phyloP scores from a whole-genome alignment of 83 land plant species.

The Thuja plicata region DNA sequence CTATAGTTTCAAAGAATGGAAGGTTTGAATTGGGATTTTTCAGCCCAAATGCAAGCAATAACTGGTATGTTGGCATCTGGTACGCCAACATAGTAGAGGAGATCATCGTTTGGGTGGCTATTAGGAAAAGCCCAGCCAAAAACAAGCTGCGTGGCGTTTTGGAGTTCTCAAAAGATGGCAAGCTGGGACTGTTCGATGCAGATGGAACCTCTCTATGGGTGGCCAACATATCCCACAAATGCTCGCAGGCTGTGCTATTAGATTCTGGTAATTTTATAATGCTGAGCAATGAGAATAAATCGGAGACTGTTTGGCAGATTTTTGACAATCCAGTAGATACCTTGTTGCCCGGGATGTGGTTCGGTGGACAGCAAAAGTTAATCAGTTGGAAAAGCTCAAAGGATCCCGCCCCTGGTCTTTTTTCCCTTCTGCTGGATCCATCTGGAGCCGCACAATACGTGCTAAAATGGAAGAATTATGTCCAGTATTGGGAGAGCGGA shows the following conservation, averaged over 20 bases:
- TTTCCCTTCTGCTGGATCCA: neutral
- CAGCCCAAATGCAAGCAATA: too few relatives aligned
- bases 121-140: neutral
- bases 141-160: constrained; percentile 4
- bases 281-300: neutral
- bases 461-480: neutral
- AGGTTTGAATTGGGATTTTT: constrained; percentile 20
- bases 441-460: neutral
- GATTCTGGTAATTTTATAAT: too few relatives aligned
- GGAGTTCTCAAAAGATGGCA: neutral
- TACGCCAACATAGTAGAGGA: too few relatives aligned
- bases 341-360: constrained; percentile 44
- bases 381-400: constrained; percentile 13
- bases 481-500: constrained; percentile 22
- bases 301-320: constrained; percentile 31
- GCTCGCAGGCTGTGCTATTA: constrained; percentile 21
- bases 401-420: constrained; percentile 22
- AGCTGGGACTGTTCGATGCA: neutral
- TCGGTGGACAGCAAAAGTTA: constrained; percentile 3
- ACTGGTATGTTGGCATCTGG: too few relatives aligned
- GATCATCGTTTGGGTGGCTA: too few relatives aligned
- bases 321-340: constrained; percentile 44
- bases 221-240: neutral
- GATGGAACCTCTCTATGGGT: neutral
- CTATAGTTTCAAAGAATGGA: constrained; percentile 14